These are phyloP conservation scores for Meyerozyma carpophila DNA, from an alignment of 1,139 yeast genomes.

Conservation along the genomic window DNA sequence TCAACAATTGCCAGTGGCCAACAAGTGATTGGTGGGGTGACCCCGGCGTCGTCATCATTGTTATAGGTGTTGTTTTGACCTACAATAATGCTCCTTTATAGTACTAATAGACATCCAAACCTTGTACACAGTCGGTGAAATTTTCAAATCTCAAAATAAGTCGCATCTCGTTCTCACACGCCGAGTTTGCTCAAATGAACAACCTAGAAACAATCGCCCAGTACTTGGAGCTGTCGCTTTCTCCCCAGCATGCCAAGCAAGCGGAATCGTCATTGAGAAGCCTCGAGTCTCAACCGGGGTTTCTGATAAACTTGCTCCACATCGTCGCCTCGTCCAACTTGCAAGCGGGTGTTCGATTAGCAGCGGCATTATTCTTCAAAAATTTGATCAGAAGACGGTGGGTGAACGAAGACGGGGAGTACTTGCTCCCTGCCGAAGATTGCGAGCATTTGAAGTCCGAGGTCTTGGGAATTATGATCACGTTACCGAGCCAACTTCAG, in stretches of 20 bases:
- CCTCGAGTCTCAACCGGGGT: constrained; percentile 65
- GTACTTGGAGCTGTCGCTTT: constrained; percentile 45
- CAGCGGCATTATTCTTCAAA: constrained; percentile 88
- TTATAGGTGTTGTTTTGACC: not conserved
- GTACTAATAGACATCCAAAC: constrained; percentile 1
- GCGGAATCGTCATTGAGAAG: constrained; percentile 57
- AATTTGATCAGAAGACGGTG: constrained; percentile 80
- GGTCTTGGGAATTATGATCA: constrained; percentile 78
- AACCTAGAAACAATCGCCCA: constrained; percentile 39
- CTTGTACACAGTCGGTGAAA: constrained; percentile 1
- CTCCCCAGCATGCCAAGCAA: constrained; percentile 49
- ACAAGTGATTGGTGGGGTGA: constrained; percentile 11
- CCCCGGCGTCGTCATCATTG: not conserved
- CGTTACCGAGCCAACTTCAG: constrained; percentile 70
- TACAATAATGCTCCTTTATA: not conserved
- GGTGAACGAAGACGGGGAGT: constrained; percentile 85
- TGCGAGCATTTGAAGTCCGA: constrained; percentile 66
- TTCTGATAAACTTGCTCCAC: constrained; percentile 68
- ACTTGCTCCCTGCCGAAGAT: constrained; percentile 57
- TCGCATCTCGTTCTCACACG: constrained; percentile 2
- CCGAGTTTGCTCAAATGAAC: constrained; percentile 12
- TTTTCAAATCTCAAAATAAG: not conserved
- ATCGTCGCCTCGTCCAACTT: constrained; percentile 64
- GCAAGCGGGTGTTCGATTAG: constrained; percentile 60
- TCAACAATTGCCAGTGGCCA: constrained; percentile 33